Evolutionary conservation across 495 filamentous ascomycete species (phyloP), one percentile per base, ranked within the genome.

Genomic region (Annulohypoxylon stygium): DNA sequence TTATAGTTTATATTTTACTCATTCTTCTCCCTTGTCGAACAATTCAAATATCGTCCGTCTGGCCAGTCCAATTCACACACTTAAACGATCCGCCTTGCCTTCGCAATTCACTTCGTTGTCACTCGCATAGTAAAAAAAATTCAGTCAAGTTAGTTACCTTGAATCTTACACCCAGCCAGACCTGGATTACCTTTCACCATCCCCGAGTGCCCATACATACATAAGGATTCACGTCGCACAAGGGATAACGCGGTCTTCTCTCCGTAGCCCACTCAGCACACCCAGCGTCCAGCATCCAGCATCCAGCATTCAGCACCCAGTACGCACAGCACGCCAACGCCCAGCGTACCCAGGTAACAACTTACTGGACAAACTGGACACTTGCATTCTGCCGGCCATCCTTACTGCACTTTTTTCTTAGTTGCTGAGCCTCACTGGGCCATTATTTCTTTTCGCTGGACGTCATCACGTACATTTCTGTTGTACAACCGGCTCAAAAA

Each of bases 371-470:
- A 48, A 9, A 45, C 41, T 45, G 43, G 43, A 18, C 59, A 57
- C 57, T 39, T 36, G 10, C 18, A 67, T 43, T 61, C 58, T 70
- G 48, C 61, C 64, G 54, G 63, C 48, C 61, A 7, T 63, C 64
- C 18, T 39, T 39, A 26, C 54, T 64, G 12, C 50, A 30, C 34
- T 53, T 53, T 7, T 47, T 47, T 37, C 39, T 59, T 41, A 36
- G 54, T 47, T 75, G 73, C 69, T 75, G 73, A 75, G 73, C 73
- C 73, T 71, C 73, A 72, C 69, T 58, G 43, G 43, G n/a, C 43
- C 43, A 47, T 16, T 47, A 47, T 47, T 47, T 12, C 43, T n/a
- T 47, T 47, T 12, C 43, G 43, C 43, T 47, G 64, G 51, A 75
- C 73, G 73, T 75, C 73, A 71, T 72, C 73, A 75, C 65, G 55